A percentile compares a stretch with the other conserved stretches of the same genome.
These are phyloP conservation scores for Pichia rugopelliculosa DNA, from an alignment of 805 yeast genomes.

Conservation along the genomic window DNA sequence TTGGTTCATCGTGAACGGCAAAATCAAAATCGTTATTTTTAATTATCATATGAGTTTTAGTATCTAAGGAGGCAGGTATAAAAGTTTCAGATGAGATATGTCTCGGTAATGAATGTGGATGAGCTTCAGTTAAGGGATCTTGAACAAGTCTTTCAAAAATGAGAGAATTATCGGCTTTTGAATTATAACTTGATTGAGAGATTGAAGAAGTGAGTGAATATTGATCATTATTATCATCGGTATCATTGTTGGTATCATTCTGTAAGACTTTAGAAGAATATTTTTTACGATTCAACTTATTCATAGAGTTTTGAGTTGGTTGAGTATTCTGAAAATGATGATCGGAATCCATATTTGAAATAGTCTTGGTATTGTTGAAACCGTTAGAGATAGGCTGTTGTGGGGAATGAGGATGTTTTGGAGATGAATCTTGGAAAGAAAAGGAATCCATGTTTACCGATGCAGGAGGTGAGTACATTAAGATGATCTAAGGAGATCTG, in stretches of 20 bases:
- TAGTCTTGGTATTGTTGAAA: neutral
- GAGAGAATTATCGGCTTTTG: constrained; percentile 29
- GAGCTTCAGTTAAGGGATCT: constrained; percentile 37
- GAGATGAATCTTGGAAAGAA: neutral
- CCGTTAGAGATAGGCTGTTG: no score
- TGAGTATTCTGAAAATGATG: neutral
- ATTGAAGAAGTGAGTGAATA: constrained; percentile 11
- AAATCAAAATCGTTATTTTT: constrained; percentile 21
- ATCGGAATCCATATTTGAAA: neutral
- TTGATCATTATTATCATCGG: constrained; percentile 6
- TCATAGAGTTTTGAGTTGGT: neutral
- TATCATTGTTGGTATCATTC: constrained; percentile 9
- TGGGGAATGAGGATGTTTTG: neutral
- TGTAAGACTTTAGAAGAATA: constrained; percentile 17
- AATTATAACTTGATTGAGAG: constrained; percentile 8
- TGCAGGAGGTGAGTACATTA: neutral
- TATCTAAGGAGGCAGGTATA: constrained; percentile 50
- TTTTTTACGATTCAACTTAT: neutral
- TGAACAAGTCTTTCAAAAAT: constrained; percentile 66
- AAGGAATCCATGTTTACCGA: neutral
- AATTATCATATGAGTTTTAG: constrained; percentile 37
- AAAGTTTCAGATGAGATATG: constrained; percentile 41
- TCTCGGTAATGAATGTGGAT: constrained; percentile 27
- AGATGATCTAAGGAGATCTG: no score
- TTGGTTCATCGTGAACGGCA: constrained; percentile 30